Base-by-base conservation (phyloP, 1,139 yeast genomes). In the Suhomyces yuchorum region DNA sequence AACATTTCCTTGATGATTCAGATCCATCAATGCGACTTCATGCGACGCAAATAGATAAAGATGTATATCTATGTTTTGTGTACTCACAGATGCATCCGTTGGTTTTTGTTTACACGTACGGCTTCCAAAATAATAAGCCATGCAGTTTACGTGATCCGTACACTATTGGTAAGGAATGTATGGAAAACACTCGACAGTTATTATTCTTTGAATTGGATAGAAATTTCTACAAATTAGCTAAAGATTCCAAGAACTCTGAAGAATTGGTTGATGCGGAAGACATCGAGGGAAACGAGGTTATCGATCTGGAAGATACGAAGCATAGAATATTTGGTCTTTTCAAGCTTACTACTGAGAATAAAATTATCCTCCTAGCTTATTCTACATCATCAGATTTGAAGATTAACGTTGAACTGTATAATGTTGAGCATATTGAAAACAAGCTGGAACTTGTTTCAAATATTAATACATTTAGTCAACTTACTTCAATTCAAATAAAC, bases 11-110 rank as follows among this genome's bases (percentile, higher is more conserved):
- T 40, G 74, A 76, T 40, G 74, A 78, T 9, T 51, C 61, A 0
- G 96, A 89, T 56, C 78, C 81, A 1, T 77, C 91, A 0, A 56
- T 84, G 50, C 70, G 66, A 49, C 52, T 87, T 40, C 52, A 68
- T 1, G 65, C 76, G 1, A 51, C 55, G 15, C 48, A 53, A 23
- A 43, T 53, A 5, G 57, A 56, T 12, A 36, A 65, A 40, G 60
- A 59, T 14, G 59, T 57, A 4, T 68, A 63, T 44, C 49, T 66
- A 28, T 74, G 80, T 22, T 50, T 71, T 14, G 49, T 80, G 0
- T 66, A 71, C 48, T 80, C 85, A 0, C 75, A 70, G 50, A 52
- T 67, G 2, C 62, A 68, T 8, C 78, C 80, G 0, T 56, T 78
- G 9, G 62, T 74, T 4, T 60, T 80, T 26, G 67, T 75, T 1